Evolutionary conservation across 2,329 filamentous ascomycete species (phyloP).

Genomic region (Neonectria ditissima): DNA sequence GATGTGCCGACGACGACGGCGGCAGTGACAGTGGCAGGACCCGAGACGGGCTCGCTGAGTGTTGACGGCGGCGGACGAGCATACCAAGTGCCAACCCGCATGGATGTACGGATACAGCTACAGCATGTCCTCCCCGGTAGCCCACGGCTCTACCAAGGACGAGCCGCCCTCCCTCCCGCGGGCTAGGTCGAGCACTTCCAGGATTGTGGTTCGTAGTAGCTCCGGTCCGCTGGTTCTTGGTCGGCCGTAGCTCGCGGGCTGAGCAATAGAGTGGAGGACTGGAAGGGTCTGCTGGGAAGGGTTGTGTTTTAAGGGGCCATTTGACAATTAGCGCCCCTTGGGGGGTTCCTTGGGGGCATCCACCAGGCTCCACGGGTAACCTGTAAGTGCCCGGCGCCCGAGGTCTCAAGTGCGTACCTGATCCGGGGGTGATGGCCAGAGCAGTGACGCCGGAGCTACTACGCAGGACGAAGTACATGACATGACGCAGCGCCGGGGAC

Average conservation of each 20-base stretch:
- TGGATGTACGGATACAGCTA: not conserved
- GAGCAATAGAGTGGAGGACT: slow-evolving; percentile 17
- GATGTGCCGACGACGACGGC: slow-evolving; percentile 18
- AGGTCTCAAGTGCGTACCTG: not conserved
- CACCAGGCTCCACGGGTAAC: not conserved
- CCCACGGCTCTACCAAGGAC: not conserved
- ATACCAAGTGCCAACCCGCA: not conserved
- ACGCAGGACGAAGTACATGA: too few relatives aligned
- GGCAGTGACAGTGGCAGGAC: slow-evolving; percentile 14
- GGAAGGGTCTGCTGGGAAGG: slow-evolving; percentile 2
- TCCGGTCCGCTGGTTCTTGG: slow-evolving; percentile 19
- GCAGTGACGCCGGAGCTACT: not conserved
- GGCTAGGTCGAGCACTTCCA: slow-evolving; percentile 16
- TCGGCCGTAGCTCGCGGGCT: not conserved
- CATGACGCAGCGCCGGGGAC: not conserved
- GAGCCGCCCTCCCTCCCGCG: slow-evolving; percentile 27
- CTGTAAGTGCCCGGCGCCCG: not conserved
- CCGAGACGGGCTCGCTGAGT: slow-evolving; percentile 10
- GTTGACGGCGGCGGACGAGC: slow-evolving; percentile 4
- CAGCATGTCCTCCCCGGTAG: too few relatives aligned
- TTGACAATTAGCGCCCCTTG: not conserved
- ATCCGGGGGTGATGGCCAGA: not conserved
- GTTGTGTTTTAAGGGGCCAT: slow-evolving; percentile 23
- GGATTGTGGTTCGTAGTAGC: slow-evolving; percentile 10
- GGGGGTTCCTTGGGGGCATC: not conserved